Base-by-base conservation (phyloP, 78 protist genomes). In the Dictyostelium intermedium region DNA sequence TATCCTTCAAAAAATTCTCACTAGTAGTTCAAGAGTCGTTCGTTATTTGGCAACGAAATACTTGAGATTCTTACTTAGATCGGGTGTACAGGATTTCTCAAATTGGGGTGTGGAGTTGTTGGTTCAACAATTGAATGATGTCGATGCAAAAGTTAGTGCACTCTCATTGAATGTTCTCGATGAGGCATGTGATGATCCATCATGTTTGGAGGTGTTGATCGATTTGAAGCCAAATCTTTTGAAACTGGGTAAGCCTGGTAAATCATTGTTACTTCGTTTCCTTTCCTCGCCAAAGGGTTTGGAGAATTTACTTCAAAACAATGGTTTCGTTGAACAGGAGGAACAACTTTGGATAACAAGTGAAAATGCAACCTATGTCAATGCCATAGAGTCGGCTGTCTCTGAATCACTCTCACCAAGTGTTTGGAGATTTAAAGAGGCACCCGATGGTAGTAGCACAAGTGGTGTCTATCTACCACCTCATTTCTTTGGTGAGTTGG, bases 401-500 rank as follows among this genome's bases (percentile, higher is more conserved):
- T 76, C 89, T 14, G 95, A 83, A 39, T 77, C 91, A 25, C 35
- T 83, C 0, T 72, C 91, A 32, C 95, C 91, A 47, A 74, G 53
- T 8, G 82, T 76, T 18, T 82, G 82, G 73, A 32, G 89, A 27
- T 86, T 72, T 30, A 37, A 81, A 30, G 95, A 91, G 25, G 69
- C 85, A 32, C 74, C 91, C 0, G 91, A 83, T 56, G 87, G 81
- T 39, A 37, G 82, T n/a, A 72, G 79, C 43, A 72, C 43, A 0
- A 87, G 82, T 53, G 91, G 92, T 61, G 96, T 93, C 3, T 80
- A 83, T 83, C 85, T 84, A 20, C 96, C 91, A 66, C 96, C 96
- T 14, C 96, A 93, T 43, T 84, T 93, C 66, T 93, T 77, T 60
- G 96, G 96, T 30, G 96, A 93, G 18, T 27, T 93, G 25, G 96